Evolutionary conservation across 164 flowering plant species (phyloP), one percentile per base, ranked within the genome.

Genomic region (Umbellularia californica): DNA sequence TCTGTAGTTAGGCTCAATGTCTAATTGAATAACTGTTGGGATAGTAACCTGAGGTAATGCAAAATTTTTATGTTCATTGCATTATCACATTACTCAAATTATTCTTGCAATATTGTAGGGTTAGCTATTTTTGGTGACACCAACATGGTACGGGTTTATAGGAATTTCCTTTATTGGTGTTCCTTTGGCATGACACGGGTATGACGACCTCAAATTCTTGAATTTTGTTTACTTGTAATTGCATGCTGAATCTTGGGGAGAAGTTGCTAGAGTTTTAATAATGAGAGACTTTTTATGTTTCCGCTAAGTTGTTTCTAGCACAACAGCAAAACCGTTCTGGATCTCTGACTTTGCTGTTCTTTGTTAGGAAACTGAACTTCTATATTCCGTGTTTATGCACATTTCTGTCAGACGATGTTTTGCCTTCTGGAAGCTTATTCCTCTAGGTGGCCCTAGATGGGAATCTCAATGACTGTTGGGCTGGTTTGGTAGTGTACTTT

Each of bases 41-140:
- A 71, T 73, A 52, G 58, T 77, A 69, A 51, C 75, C 50, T 55
- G 55, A 65, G 75, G 65, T 50, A 12, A 71, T 47, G 30, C 13
- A 6, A 20, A 58, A 72, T 72, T 9, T 20, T 68, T 28, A 27
- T 60, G 22, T 58, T 66, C 27, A 63, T 72, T 71, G 28, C 62
- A 41, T 77, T 78, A 80, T 78, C 75, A 50, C 74, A 23, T 77
- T 30, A 83, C 85, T 82, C 84, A 82, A 82, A 35, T 60, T 75
- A 75, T 79, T 79, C 73, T 83, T 83, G 83, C 78, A 83, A 77
- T 84, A 73, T 85, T 86, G 88, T 87, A 82, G 90, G 89, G 77
- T 84, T 84, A 83, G 86, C 62, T 55, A 78, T 41, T 78, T 1
- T 81, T 82, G 77, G 77, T 78, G 82, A 83, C 87, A 87, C 88